phyloP scores from a whole-genome alignment of 371 early-diverging fungal genomes.

The Saksenaea vasiformis region DNA sequence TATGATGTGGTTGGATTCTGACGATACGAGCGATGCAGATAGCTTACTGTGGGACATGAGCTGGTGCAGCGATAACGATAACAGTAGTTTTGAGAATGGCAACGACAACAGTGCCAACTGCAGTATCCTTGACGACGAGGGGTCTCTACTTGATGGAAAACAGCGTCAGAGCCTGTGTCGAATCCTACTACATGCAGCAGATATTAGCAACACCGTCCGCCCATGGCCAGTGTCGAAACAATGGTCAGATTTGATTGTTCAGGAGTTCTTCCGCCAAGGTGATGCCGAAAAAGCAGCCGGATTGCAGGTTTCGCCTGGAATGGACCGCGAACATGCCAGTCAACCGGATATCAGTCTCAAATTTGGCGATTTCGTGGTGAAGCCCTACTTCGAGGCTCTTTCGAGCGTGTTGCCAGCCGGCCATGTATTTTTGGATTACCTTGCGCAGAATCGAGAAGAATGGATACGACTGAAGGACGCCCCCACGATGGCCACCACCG shows the following conservation, averaged over 20 bases:
- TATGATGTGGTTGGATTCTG: slow-evolving; percentile 68
- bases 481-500: not conserved
- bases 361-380: slow-evolving; percentile 73
- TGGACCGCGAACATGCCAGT: slow-evolving; percentile 69
- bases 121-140: slow-evolving; percentile 1
- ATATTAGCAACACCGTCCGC: slow-evolving; percentile 78
- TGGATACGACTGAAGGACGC: slow-evolving; percentile 13
- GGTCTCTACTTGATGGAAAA: slow-evolving; percentile 18
- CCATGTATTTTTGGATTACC: slow-evolving; percentile 15
- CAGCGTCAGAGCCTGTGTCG: slow-evolving; percentile 62
- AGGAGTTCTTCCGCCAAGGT: slow-evolving; percentile 79
- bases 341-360: slow-evolving; percentile 69
- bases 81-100: not conserved
- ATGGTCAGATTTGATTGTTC: slow-evolving; percentile 78
- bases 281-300: slow-evolving; percentile 65
- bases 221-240: slow-evolving; percentile 75
- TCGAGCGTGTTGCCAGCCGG: slow-evolving; percentile 61
- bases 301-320: slow-evolving; percentile 75
- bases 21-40: slow-evolving; percentile 23
- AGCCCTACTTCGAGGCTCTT: slow-evolving; percentile 72
- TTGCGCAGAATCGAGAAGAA: slow-evolving; percentile 13
- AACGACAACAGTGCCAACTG: not conserved
- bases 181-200: slow-evolving; percentile 76
- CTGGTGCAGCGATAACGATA: not conserved
- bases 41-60: slow-evolving; percentile 4